These are phyloP conservation scores for Alternaria dauci DNA, from an alignment of 2,329 filamentous ascomycete genomes.

Conservation along the genomic window DNA sequence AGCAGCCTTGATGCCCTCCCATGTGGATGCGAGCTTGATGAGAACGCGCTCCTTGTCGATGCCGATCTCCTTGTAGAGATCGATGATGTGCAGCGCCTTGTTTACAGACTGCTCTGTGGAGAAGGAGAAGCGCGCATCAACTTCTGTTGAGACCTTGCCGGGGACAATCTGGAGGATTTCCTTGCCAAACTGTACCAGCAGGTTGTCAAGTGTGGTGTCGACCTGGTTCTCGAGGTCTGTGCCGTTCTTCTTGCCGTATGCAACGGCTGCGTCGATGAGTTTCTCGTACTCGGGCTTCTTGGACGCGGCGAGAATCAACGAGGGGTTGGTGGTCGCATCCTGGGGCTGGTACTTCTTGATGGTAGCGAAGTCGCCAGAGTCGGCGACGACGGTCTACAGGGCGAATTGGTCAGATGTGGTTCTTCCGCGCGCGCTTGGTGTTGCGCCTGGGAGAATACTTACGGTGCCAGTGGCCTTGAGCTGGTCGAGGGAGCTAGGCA, in stretches of 20 bases:
- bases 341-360: slow-evolving; percentile 99
- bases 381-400: slow-evolving; percentile 86
- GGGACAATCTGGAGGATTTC: slow-evolving; percentile 97
- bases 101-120: slow-evolving; percentile 89
- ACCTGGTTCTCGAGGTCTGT: slow-evolving; percentile 79
- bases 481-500: slow-evolving; percentile 93
- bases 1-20: slow-evolving; percentile 99
- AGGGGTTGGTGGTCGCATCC: slow-evolving; percentile 99
- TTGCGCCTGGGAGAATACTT: slow-evolving; percentile 58
- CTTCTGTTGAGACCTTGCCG: slow-evolving; percentile 98
- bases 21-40: slow-evolving; percentile 99
- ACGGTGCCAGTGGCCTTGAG: slow-evolving; percentile 97
- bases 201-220: slow-evolving; percentile 87
- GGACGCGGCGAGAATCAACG: slow-evolving; percentile 95
- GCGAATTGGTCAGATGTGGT: slow-evolving; percentile 15
- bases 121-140: slow-evolving; percentile 95
- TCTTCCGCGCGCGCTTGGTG: slow-evolving; percentile 10
- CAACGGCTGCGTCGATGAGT: slow-evolving; percentile 85
- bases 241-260: slow-evolving; percentile 81
- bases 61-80: slow-evolving; percentile 92
- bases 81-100: slow-evolving; percentile 97
- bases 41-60: slow-evolving; percentile 93
- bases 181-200: slow-evolving; percentile 97
- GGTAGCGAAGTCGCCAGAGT: slow-evolving; percentile 85
- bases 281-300: slow-evolving; percentile 97